Percentiles rank a stretch among this genome's conserved stretches.
Evolutionary conservation across 2,329 filamentous ascomycete species (phyloP).

Genomic region (Trichoderma lentiforme): DNA sequence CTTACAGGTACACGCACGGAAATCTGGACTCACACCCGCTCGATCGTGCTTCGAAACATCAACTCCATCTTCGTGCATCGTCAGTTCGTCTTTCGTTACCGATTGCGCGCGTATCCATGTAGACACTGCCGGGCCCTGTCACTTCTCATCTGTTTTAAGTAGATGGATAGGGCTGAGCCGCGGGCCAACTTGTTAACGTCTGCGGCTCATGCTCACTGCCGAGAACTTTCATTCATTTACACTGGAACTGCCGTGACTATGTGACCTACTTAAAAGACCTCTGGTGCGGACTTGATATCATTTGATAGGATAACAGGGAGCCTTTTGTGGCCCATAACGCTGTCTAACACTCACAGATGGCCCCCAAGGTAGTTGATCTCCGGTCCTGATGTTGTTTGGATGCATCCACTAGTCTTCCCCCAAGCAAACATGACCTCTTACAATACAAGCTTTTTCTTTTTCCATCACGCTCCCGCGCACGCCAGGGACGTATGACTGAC

Average conservation of each 20-base stretch:
- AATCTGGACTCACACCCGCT: constrained; percentile 3
- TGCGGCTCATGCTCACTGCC: neutral
- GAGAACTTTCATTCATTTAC: neutral
- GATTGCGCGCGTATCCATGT: neutral
- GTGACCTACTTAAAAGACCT: neutral
- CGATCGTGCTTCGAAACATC: constrained; percentile 3
- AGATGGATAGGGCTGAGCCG: constrained; percentile 16
- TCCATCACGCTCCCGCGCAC: neutral
- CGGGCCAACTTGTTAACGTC: neutral
- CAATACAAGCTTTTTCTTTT: neutral
- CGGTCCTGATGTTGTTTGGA: neutral
- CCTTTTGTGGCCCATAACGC: neutral
- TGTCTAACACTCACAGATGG: neutral
- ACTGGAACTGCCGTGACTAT: neutral
- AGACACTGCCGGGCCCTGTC: neutral
- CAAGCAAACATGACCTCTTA: neutral
- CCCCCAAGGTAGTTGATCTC: neutral
- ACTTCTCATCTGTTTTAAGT: constrained; percentile 5
- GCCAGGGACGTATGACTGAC: too few relatives aligned
- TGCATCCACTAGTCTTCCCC: neutral
- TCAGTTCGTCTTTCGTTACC: constrained; percentile 5
- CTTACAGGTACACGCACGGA: neutral
- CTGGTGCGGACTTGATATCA: neutral
- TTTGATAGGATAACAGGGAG: neutral
- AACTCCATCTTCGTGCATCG: constrained; percentile 11